phyloP scores from a whole-genome alignment of 2,329 filamentous ascomycete species.

The Didymella arachidicola region DNA sequence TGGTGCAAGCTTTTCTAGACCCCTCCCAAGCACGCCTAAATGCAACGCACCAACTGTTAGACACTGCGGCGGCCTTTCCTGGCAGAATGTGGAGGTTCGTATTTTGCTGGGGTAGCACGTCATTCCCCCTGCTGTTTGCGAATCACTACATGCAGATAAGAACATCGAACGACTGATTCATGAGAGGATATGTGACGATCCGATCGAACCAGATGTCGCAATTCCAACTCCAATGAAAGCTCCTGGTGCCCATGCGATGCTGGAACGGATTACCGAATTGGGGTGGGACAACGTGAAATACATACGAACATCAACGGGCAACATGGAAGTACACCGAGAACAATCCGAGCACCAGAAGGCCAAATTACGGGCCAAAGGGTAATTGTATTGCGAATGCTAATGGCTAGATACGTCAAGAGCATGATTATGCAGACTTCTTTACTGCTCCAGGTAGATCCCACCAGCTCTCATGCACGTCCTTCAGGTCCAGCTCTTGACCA shows the following conservation, averaged over 20 bases:
- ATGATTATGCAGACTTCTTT: conserved; percentile 24
- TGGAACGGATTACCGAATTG: background rate
- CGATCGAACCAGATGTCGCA: conserved; percentile 20
- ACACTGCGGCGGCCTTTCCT: conserved; percentile 5
- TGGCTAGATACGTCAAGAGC: too few relatives aligned
- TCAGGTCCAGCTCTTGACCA: conserved; percentile 63
- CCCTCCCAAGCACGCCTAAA: background rate
- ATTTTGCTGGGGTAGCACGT: conserved; percentile 37
- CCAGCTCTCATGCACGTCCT: conserved; percentile 73
- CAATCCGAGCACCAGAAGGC: background rate
- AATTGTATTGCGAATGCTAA: background rate
- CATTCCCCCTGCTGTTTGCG: conserved; percentile 33
- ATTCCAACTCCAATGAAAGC: background rate
- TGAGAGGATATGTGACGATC: conserved; percentile 3
- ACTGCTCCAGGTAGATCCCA: conserved; percentile 50
- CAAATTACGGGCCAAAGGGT: background rate
- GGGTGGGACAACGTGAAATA: background rate
- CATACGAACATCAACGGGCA: background rate
- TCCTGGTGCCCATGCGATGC: background rate
- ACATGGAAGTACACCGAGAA: background rate
- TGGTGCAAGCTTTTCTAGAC: conserved; percentile 3
- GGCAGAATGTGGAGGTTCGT: conserved; percentile 10
- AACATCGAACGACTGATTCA: conserved; percentile 3
- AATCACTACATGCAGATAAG: conserved; percentile 15
- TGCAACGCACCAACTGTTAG: background rate